Evolutionary conservation across 208 protist species (phyloP).

Genomic region (Blechomonas ayalai): DNA sequence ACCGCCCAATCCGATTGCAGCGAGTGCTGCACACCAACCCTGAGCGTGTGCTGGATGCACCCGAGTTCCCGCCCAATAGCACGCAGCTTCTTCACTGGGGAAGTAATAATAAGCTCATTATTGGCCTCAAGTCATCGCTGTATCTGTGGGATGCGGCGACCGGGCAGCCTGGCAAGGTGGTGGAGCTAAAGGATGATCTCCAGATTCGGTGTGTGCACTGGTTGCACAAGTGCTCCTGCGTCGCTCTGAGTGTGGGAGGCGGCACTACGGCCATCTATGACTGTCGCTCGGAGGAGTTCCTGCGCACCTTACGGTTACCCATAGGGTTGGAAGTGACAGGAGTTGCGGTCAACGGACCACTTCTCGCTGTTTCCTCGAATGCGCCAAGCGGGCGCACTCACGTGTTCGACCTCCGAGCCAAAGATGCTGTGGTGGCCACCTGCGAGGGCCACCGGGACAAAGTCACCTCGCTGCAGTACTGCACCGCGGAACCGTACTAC

Average conservation of each 20-base stretch:
- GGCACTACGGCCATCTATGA: constrained; percentile 70
- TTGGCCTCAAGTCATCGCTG: constrained; percentile 65
- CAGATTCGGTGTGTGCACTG: constrained; percentile 54
- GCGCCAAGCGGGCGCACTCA: constrained; percentile 27
- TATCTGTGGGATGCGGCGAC: constrained; percentile 69
- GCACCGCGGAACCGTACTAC: constrained; percentile 70
- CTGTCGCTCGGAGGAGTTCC: constrained; percentile 39
- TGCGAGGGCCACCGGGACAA: constrained; percentile 47
- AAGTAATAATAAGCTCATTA: constrained; percentile 72
- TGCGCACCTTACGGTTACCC: constrained; percentile 50
- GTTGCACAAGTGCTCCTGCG: constrained; percentile 69
- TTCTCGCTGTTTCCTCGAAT: constrained; percentile 50
- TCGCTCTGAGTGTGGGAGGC: constrained; percentile 53
- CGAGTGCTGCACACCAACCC: constrained; percentile 63
- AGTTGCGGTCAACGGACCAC: constrained; percentile 60
- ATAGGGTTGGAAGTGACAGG: constrained; percentile 31
- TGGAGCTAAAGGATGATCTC: constrained; percentile 42
- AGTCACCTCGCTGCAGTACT: constrained; percentile 59
- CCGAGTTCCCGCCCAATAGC: constrained; percentile 45
- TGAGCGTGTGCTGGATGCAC: constrained; percentile 70
- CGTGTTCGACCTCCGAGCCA: constrained; percentile 67
- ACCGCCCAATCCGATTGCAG: constrained; percentile 10
- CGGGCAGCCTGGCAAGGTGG: constrained; percentile 36
- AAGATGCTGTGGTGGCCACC: constrained; percentile 51
- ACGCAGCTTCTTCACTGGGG: constrained; percentile 80